Evolutionary conservation across 192 early-diverging fungal species (phyloP).

Genomic region (Coemansia sp.): DNA sequence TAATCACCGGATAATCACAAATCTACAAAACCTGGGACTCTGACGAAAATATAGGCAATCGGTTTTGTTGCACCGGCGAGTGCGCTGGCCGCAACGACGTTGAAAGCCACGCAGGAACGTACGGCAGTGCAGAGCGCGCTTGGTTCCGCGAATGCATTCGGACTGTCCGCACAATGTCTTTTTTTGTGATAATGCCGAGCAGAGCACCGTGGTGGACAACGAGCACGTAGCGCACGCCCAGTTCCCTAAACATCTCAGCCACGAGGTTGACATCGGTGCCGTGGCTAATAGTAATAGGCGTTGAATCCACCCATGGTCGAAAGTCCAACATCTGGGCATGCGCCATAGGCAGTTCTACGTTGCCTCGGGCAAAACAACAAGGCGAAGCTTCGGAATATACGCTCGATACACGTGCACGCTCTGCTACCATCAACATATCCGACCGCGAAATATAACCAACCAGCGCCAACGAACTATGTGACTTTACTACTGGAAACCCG

Average conservation of each 20-base stretch:
- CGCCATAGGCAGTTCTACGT: background rate
- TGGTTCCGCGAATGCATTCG: constrained; percentile 47
- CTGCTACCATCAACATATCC: constrained; percentile 51
- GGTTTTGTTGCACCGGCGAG: background rate
- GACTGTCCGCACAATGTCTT: constrained; percentile 62
- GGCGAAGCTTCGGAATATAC: constrained; percentile 32
- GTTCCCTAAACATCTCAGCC: constrained; percentile 67
- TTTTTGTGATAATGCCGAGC: constrained; percentile 70
- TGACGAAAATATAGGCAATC: constrained; percentile 13
- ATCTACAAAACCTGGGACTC: constrained; percentile 27
- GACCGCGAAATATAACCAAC: constrained; percentile 71
- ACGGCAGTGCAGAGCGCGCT: constrained; percentile 18
- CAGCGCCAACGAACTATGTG: constrained; percentile 58
- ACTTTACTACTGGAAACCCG: constrained; percentile 75
- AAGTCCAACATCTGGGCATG: constrained; percentile 54
- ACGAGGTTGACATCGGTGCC: constrained; percentile 64
- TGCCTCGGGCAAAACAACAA: constrained; percentile 23
- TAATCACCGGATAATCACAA: background rate
- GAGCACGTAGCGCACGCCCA: constrained; percentile 66
- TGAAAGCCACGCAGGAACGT: constrained; percentile 11
- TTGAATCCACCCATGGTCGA: constrained; percentile 65
- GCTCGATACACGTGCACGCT: constrained; percentile 17
- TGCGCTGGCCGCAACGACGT: background rate
- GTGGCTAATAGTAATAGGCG: constrained; percentile 66
- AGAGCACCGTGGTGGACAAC: constrained; percentile 61